Base-by-base conservation (phyloP, 805 yeast species). In the Candida multigemmis region DNA sequence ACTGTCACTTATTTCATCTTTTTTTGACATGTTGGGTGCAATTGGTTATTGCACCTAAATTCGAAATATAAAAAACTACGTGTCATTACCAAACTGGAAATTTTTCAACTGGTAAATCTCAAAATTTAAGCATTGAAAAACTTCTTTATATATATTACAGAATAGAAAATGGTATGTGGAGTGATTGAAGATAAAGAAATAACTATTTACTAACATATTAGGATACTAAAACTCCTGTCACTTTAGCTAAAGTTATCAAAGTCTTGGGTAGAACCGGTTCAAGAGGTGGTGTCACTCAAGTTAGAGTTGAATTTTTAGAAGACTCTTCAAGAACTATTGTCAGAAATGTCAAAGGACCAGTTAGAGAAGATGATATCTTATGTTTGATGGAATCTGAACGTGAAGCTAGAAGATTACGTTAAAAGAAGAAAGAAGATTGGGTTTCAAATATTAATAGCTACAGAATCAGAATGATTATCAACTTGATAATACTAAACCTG, bases 241-340 rank as follows among this genome's bases (percentile, higher is more conserved):
- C 95, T 75, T 84, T 89, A 71, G 98, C 97, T 66, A 89, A 89
- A 78, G 98, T 89, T 64, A 85, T 85, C 72, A 91, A 89, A 77
- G 97, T 89, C 68, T 78, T 89, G 71, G 97, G 97, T 68, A 89
- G 98, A 74, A 89, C 98, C 80, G 98, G 98, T 67, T 89, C 98
- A 67, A 89, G 97, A 75, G 97, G 97, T 82, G 96, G 96, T 59
- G 68, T 61, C 45, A 61, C 68, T 49, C 68, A 61, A 50, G 68
- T 61, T 44, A 56, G 68, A 56, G 68, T 61, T 39, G 65, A 61
- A 52, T 60, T 61, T 53, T 50, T 61, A 42, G 67, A 61, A 49
- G 68, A 60, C 40, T 42, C 65, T 32, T 47, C 66, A 47, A 61
- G 68, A 60, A 58, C 66, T 40, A 61, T 61, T 37, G 68, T 61